phyloP scores from a whole-genome alignment of 345 rosid genomes.

The Turritis glabra region DNA sequence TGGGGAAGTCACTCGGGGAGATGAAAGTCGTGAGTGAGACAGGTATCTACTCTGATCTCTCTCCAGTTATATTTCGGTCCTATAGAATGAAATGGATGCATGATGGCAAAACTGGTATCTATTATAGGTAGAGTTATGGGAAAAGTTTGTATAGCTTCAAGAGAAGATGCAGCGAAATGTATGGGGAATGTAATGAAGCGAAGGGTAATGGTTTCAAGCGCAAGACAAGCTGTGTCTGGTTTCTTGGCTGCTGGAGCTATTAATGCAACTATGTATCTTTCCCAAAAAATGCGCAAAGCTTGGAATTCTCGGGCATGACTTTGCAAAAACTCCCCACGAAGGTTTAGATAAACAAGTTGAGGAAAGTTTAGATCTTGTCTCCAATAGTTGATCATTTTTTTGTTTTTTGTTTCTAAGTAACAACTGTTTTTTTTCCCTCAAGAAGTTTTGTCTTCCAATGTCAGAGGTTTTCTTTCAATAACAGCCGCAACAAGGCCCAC shows the following conservation, averaged over 20 bases:
- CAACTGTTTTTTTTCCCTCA: too few relatives aligned
- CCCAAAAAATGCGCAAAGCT: constrained; percentile 68
- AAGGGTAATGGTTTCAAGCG: constrained; percentile 78
- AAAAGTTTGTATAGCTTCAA: constrained; percentile 55
- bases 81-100: background rate
- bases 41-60: constrained; percentile 48
- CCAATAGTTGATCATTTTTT: background rate
- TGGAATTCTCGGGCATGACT: constrained; percentile 50
- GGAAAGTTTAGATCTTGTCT: background rate
- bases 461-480: too few relatives aligned
- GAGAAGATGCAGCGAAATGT: constrained; percentile 67
- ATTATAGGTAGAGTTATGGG: constrained; percentile 48
- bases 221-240: constrained; percentile 85
- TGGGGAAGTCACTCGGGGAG: constrained; percentile 63
- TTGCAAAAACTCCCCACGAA: background rate
- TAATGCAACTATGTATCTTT: constrained; percentile 63
- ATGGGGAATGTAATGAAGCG: constrained; percentile 62
- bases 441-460: background rate
- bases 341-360: constrained; percentile 1
- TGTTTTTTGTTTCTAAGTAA: background rate
- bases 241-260: constrained; percentile 64
- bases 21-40: constrained; percentile 48
- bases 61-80: background rate
- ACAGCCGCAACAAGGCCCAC: constrained; percentile 5
- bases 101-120: constrained; percentile 13